Evolutionary conservation across 176 grass and related monocot species (phyloP).

Genomic region (Neostapfia colusana): DNA sequence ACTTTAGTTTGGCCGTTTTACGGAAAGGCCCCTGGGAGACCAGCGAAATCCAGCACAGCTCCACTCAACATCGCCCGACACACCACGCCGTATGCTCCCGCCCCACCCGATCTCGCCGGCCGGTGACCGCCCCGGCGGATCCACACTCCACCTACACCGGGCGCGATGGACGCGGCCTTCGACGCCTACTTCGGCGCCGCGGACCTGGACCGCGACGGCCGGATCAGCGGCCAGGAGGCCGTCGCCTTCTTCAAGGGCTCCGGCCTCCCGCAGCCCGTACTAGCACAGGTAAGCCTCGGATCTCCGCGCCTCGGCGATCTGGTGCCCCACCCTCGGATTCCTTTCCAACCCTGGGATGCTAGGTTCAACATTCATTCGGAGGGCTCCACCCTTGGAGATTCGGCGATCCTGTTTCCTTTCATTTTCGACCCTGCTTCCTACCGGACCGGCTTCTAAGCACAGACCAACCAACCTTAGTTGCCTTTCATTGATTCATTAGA

Average conservation of each 20-base stretch:
- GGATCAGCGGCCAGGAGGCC: slow-evolving; percentile 93
- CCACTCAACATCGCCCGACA: background rate
- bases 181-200: slow-evolving; percentile 88
- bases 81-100: background rate
- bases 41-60: slow-evolving; percentile 25
- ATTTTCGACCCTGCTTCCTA: too few species aligned
- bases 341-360: background rate
- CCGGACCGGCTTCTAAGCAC: too few species aligned
- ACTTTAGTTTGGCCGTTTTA: background rate
- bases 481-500: background rate
- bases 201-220: slow-evolving; percentile 93
- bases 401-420: background rate
- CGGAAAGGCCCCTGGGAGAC: background rate
- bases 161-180: slow-evolving; percentile 61
- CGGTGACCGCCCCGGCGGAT: background rate
- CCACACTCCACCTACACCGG: background rate
- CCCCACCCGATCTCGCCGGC: slow-evolving; percentile 39
- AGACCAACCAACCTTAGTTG: background rate
- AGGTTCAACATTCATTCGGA: background rate
- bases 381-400: slow-evolving; percentile 2
- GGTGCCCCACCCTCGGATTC: background rate
- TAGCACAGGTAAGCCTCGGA: slow-evolving; percentile 69
- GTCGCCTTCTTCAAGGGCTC: slow-evolving; percentile 91
- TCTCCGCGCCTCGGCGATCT: slow-evolving; percentile 29
- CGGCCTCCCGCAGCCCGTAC: slow-evolving; percentile 76